Evolutionary conservation across 768 basidiomycete species (phyloP).

Genomic region (Russula brevipes): DNA sequence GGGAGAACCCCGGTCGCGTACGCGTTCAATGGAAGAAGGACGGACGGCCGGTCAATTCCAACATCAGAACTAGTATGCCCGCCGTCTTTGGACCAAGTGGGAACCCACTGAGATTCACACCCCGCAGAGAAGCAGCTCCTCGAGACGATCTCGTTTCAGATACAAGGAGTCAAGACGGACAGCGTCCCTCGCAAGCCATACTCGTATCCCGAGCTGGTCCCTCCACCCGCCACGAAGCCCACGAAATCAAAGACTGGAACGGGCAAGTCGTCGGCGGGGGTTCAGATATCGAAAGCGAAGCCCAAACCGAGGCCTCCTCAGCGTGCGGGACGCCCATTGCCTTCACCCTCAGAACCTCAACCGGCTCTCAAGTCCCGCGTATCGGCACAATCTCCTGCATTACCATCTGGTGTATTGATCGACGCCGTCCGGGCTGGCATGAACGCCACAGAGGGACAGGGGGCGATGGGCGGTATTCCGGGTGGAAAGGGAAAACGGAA

Average conservation of each 20-base stretch:
- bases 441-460: conserved; percentile 21
- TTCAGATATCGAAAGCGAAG: conserved; percentile 26
- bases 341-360: conserved; percentile 70
- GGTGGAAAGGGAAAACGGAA: conserved; percentile 27
- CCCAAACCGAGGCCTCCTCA: conserved; percentile 27
- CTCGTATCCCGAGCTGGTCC: conserved; percentile 30
- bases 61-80: conserved; percentile 70
- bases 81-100: neutral
- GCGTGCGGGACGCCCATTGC: conserved; percentile 39
- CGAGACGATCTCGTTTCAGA: conserved; percentile 65
- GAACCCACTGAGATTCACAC: conserved; percentile 7
- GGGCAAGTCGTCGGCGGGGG: conserved; percentile 27
- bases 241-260: conserved; percentile 27
- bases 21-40: conserved; percentile 90
- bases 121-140: conserved; percentile 64
- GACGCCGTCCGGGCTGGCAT: conserved; percentile 25
- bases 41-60: conserved; percentile 54
- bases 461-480: conserved; percentile 10
- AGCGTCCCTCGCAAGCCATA: conserved; percentile 63
- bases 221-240: conserved; percentile 32
- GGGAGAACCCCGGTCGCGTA: conserved; percentile 97
- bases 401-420: conserved; percentile 23
- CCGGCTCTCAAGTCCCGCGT: conserved; percentile 63
- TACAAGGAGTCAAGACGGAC: conserved; percentile 70
- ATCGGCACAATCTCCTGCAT: conserved; percentile 22